Base-by-base conservation (phyloP, 2,329 filamentous ascomycete species). In the Fusarium verticillioides region DNA sequence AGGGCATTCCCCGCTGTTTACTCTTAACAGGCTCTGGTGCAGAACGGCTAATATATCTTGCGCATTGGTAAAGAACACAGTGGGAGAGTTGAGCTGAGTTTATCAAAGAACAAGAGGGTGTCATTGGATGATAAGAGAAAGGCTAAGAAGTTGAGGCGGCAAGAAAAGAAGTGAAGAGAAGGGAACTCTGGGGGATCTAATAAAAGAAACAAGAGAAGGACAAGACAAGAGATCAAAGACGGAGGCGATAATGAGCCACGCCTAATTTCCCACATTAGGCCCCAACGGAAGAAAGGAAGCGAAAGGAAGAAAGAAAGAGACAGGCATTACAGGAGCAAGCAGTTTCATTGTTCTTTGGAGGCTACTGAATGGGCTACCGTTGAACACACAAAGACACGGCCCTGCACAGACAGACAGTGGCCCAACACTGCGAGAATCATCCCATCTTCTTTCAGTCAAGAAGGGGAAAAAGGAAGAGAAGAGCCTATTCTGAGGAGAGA, bases 271-370 rank as follows among this genome's bases (percentile, higher is more conserved):
- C 67, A 59, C 34, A 53, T 63, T 60, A 69, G 64, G 58, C 63
- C 40, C 70, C 59, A 70, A 73, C 67, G 70, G 64, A 46, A 63
- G 64, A 58, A 69, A 56, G 57, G 63, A 66, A 56, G 32, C 34
- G 62, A 54, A 63, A 36, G 61, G 63, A 52, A 32, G 43, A 44
- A 19, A 26, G 47, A 34, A 64, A 56, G 52, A 60, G 63, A 54
- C 37, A 63, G 60, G 58, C 47, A 53, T 52, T 47, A 56, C 28
- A 40, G 39, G 54, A 47, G 39, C 39, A 57, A 16, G 47, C 60
- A 65, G 62, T 75, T 78, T 78, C 74, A 78, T 78, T 78, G 75
- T 78, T 68, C 60, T 69, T 54, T 63, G 63, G 37, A 59, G 58
- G 68, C 63, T 60, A 63, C 63, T 72, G 72, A 75, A 77, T 76